Evolutionary conservation across 805 yeast genomes (phyloP).

Genomic region (Teunomyces atbi): DNA sequence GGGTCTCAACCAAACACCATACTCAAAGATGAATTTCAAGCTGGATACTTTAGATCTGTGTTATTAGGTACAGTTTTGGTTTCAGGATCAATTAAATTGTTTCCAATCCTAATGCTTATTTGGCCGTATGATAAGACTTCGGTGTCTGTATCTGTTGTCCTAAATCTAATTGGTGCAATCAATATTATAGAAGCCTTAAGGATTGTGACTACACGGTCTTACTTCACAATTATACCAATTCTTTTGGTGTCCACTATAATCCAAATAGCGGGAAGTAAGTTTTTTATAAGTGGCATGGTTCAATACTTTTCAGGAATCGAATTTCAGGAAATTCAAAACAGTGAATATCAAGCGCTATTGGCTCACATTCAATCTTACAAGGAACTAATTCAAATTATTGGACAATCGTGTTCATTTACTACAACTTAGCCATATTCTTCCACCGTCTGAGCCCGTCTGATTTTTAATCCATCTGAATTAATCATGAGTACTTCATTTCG

Average conservation of each 20-base stretch:
- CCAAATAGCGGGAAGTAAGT: constrained; percentile 14
- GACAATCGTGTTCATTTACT: not conserved
- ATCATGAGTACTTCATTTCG: constrained; percentile 38
- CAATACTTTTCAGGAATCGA: constrained; percentile 12
- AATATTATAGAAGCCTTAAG: constrained; percentile 61
- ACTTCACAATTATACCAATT: constrained; percentile 13
- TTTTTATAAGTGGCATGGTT: constrained; percentile 14
- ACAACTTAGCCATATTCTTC: constrained; percentile 1
- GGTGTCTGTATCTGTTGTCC: constrained; percentile 52
- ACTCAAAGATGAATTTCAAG: constrained; percentile 26
- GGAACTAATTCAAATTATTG: not conserved
- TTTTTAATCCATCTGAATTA: constrained; percentile 24
- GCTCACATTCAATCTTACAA: constrained; percentile 2
- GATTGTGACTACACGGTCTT: constrained; percentile 19
- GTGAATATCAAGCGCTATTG: constrained; percentile 9
- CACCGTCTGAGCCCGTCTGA: constrained; percentile 1
- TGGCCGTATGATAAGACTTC: constrained; percentile 91
- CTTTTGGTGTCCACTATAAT: constrained; percentile 15
- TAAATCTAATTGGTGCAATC: constrained; percentile 58
- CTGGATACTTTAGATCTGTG: constrained; percentile 36
- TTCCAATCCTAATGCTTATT: constrained; percentile 89
- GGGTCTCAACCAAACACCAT: constrained; percentile 17
- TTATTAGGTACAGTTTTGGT: constrained; percentile 69
- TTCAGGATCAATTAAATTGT: constrained; percentile 75
- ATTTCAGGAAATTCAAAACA: constrained; percentile 7